phyloP scores from a whole-genome alignment of 192 early-diverging fungal genomes.

The Linnemannia exigua region DNA sequence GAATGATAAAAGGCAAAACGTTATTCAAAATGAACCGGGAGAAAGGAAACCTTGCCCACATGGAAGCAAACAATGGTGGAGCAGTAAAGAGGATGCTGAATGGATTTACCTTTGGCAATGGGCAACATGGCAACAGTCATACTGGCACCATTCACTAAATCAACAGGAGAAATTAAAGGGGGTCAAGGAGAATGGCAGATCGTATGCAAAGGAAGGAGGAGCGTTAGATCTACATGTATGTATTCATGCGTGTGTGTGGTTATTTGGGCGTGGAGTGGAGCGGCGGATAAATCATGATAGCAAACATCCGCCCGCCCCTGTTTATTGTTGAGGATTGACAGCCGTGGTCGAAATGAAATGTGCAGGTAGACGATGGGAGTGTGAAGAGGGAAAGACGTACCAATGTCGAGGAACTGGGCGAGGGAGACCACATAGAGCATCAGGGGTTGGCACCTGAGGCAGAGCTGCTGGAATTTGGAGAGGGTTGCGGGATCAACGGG shows the following conservation, averaged over 20 bases:
- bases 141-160: slow-evolving; percentile 49
- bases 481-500: neutral
- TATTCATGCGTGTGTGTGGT: neutral
- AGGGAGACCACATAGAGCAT: slow-evolving; percentile 54
- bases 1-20: neutral
- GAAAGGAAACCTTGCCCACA: neutral
- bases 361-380: neutral
- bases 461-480: slow-evolving; percentile 29
- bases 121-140: slow-evolving; percentile 51
- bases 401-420: slow-evolving; percentile 55
- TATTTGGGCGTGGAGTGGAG: neutral
- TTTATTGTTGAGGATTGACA: neutral
- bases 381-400: slow-evolving; percentile 16
- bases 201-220: neutral
- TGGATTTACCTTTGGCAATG: slow-evolving; percentile 23
- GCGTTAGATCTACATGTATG: slow-evolving; percentile 9
- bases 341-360: neutral
- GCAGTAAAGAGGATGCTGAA: neutral
- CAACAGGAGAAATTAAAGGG: neutral
- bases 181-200: neutral
- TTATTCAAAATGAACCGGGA: neutral
- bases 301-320: neutral
- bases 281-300: neutral
- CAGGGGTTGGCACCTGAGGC: slow-evolving; percentile 28
- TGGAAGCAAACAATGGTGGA: neutral